phyloP scores from a whole-genome alignment of 768 basidiomycete species.

The Vararia minispora region DNA sequence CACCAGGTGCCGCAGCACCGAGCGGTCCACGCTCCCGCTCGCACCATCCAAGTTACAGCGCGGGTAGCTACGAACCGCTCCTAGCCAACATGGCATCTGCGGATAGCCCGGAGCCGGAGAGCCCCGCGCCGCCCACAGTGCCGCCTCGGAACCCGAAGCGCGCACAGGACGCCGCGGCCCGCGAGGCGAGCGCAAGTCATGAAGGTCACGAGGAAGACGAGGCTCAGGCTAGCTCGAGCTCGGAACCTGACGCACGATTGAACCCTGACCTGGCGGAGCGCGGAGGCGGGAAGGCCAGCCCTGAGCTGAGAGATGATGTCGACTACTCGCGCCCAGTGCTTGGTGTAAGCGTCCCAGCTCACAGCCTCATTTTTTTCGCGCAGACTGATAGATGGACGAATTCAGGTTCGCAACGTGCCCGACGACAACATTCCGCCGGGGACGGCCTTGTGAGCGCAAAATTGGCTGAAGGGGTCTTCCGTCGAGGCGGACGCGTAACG shows the following conservation, averaged over 20 bases:
- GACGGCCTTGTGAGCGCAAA: too few species aligned
- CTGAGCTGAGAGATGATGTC: conserved; percentile 5
- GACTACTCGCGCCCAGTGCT: conserved; percentile 7
- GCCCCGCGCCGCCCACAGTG: conserved; percentile 1
- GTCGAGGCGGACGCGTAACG: too few species aligned
- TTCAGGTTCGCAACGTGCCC: conserved; percentile 1
- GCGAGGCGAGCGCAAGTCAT: not conserved
- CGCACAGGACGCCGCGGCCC: not conserved
- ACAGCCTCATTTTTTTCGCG: too few species aligned
- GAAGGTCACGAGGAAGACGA: not conserved
- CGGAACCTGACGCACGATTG: conserved; percentile 4
- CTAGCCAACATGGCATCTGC: conserved; percentile 26
- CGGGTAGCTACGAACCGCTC: conserved; percentile 51
- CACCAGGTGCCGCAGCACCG: conserved; percentile 18
- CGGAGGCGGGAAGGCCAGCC: not conserved
- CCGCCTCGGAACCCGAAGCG: conserved; percentile 10
- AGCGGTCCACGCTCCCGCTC: conserved; percentile 22
- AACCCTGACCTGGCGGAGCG: conserved; percentile 2
- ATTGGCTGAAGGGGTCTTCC: too few species aligned
- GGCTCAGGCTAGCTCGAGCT: too few species aligned
- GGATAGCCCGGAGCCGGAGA: too few species aligned
- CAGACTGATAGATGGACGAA: too few species aligned
- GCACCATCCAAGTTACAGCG: conserved; percentile 38
- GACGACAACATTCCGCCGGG: too few species aligned
- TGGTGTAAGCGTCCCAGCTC: not conserved